phyloP scores from a whole-genome alignment of 2,329 filamentous ascomycete genomes.

The Diaporthe sp. region DNA sequence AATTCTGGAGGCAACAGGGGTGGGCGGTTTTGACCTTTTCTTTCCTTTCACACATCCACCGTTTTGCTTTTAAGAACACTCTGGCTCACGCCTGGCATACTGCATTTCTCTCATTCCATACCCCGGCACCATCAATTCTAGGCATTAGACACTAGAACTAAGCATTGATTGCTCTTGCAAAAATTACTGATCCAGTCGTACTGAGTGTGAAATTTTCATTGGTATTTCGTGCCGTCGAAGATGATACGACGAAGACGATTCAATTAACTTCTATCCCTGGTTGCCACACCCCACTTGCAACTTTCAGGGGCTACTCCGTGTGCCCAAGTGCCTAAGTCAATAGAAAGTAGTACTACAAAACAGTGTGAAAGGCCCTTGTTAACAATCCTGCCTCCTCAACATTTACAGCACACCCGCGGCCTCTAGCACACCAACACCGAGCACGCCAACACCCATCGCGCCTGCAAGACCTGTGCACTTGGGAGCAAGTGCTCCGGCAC shows the following conservation, averaged over 20 bases:
- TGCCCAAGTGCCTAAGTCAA: not conserved
- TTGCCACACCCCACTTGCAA: not conserved
- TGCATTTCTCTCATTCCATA: constrained; percentile 21
- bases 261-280: not conserved
- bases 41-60: not conserved
- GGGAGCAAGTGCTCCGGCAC: not conserved
- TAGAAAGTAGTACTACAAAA: not conserved
- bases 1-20: not conserved
- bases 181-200: not conserved
- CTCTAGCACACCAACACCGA: constrained; percentile 11
- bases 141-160: not conserved
- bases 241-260: not conserved
- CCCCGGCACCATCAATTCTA: not conserved
- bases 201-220: not conserved
- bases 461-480: constrained; percentile 14
- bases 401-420: constrained; percentile 10
- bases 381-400: too few relatives aligned
- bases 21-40: not conserved
- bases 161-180: not conserved
- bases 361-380: not conserved
- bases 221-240: not conserved
- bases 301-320: not conserved
- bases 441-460: not conserved
- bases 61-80: constrained; percentile 13
- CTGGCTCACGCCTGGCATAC: constrained; percentile 12